Evolutionary conservation across 2,329 filamentous ascomycete species (phyloP).

Genomic region (Ophiostoma triangulosporum): DNA sequence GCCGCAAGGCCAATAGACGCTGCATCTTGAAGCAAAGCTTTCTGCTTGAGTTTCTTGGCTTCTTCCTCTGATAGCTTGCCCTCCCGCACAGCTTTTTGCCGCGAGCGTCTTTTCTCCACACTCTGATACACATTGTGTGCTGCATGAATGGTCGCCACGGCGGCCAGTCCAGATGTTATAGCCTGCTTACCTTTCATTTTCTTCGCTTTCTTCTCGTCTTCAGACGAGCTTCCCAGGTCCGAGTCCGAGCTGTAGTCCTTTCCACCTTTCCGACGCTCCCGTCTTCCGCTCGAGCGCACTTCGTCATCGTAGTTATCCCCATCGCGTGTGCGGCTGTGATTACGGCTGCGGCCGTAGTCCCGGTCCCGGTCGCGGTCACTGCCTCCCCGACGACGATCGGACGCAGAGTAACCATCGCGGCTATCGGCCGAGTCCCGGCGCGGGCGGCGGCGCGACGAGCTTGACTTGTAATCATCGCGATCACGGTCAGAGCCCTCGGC

Average conservation of each 20-base stretch:
- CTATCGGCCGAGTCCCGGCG: conserved; percentile 25
- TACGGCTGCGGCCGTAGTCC: conserved; percentile 24
- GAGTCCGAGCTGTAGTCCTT: conserved; percentile 35
- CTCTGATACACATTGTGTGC: conserved; percentile 45
- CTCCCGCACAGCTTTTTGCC: conserved; percentile 39
- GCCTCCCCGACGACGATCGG: conserved; percentile 22
- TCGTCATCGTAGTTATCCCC: conserved; percentile 35
- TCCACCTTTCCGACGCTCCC: conserved; percentile 25
- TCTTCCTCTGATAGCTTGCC: conserved; percentile 37
- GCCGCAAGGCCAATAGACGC: conserved; percentile 46
- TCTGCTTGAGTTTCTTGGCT: conserved; percentile 43
- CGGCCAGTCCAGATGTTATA: conserved; percentile 41
- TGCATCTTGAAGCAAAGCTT: conserved; percentile 42
- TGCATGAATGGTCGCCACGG: conserved; percentile 47
- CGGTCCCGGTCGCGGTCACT: conserved; percentile 7
- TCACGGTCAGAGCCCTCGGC: conserved; percentile 24
- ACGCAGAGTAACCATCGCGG: conserved; percentile 29
- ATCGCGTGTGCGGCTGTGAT: conserved; percentile 21
- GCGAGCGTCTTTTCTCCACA: conserved; percentile 40
- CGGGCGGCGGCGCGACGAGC: conserved; percentile 15
- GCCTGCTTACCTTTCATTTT: conserved; percentile 52
- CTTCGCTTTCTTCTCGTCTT: conserved; percentile 38
- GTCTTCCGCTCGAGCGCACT: conserved; percentile 25
- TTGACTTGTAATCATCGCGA: conserved; percentile 15
- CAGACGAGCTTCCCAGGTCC: conserved; percentile 44